These are phyloP conservation scores for Penicillium parvum DNA, from an alignment of 495 filamentous ascomycete genomes.

Conservation along the genomic window DNA sequence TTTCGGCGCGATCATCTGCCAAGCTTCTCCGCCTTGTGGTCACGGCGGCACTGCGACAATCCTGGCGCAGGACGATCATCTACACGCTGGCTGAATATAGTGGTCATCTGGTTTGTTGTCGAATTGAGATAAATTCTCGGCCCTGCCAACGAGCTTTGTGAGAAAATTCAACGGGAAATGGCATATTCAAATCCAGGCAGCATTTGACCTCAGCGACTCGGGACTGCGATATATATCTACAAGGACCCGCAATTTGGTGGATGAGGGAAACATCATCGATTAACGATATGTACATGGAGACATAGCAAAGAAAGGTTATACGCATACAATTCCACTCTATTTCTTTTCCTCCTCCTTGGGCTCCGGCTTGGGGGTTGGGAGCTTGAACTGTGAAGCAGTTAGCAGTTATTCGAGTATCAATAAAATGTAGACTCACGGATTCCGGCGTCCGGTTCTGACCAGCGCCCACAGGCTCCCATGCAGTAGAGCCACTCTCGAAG, in stretches of 20 bases:
- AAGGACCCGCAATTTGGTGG: background rate
- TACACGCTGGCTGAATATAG: no score
- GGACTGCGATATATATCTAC: background rate
- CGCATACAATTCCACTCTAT: slow-evolving; percentile 51
- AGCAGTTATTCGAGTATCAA: background rate
- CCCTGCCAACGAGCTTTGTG: no score
- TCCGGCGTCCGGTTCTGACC: slow-evolving; percentile 79
- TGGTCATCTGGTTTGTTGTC: no score
- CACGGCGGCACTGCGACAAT: background rate
- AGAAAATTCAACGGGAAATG: no score
- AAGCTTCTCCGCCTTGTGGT: slow-evolving; percentile 17
- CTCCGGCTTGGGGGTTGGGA: slow-evolving; percentile 93
- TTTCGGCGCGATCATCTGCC: slow-evolving; percentile 19
- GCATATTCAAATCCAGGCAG: no score
- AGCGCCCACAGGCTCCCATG: slow-evolving; percentile 84
- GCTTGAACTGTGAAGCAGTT: slow-evolving; percentile 61
- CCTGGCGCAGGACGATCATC: no score
- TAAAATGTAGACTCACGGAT: slow-evolving; percentile 45
- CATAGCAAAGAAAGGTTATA: slow-evolving; percentile 34
- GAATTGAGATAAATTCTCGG: no score
- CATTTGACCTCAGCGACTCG: no score
- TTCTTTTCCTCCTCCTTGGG: slow-evolving; percentile 92
- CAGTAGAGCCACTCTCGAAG: slow-evolving; percentile 76
- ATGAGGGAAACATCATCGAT: slow-evolving; percentile 28
- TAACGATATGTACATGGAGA: slow-evolving; percentile 47